Conservation (phyloP, 2,329 filamentous ascomycete genomes). For the Karstenula rhodostoma region DNA sequence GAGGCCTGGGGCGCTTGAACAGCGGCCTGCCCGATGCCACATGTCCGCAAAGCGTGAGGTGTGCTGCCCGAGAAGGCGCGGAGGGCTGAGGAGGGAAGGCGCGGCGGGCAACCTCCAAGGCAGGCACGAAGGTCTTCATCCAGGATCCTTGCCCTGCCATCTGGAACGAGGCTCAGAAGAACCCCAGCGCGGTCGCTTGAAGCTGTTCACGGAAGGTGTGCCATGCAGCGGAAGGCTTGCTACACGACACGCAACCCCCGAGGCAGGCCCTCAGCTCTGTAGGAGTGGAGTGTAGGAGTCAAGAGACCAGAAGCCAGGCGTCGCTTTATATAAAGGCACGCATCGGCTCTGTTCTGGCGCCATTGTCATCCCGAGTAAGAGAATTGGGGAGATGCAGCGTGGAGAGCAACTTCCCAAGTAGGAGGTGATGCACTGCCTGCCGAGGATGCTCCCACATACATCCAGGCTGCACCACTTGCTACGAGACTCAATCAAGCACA, state of each 20-base stretch:
- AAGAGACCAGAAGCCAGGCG: not conserved
- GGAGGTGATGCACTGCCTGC: not conserved
- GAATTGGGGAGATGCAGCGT: not conserved
- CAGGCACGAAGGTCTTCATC: not conserved
- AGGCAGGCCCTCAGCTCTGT: too few species aligned
- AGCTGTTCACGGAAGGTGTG: not conserved
- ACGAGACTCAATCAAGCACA: not conserved
- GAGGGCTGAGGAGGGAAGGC: not conserved
- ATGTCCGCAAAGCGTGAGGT: not conserved
- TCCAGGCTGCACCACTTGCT: too few species aligned
- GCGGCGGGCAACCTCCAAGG: not conserved
- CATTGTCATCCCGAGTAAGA: not conserved
- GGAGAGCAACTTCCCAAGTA: not conserved
- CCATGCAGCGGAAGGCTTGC: not conserved
- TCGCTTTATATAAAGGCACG: not conserved
- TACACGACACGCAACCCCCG: not conserved
- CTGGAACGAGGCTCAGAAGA: not conserved
- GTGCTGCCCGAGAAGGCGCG: not conserved
- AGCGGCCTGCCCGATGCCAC: not conserved
- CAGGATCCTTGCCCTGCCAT: not conserved
- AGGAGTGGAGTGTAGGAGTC: not conserved
- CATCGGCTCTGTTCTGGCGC: not conserved
- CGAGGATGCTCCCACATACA: not conserved
- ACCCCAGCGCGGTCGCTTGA: not conserved
- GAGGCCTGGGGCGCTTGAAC: not conserved